Evolutionary conservation across 495 filamentous ascomycete genomes (phyloP).

Genomic region (Hypoxylon lenormandii): DNA sequence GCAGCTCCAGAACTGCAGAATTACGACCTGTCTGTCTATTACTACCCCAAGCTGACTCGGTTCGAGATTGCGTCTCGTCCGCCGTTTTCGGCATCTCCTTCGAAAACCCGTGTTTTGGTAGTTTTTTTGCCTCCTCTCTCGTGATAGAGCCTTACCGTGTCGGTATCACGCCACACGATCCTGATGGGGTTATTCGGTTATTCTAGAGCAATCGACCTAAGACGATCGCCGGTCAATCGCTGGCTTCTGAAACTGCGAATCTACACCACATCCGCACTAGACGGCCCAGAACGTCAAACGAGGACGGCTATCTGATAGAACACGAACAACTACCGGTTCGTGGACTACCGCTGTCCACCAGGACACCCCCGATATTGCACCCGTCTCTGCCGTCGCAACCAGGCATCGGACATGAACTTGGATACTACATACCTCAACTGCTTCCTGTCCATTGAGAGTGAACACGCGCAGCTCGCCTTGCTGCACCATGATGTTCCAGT

Average conservation of each 20-base stretch:
- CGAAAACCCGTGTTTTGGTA: background rate
- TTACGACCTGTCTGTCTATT: background rate
- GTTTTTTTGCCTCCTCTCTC: constrained; percentile 10
- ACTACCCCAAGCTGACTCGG: constrained; percentile 39
- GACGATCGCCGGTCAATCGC: constrained; percentile 30
- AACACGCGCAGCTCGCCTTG: constrained; percentile 36
- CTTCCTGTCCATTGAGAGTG: constrained; percentile 31
- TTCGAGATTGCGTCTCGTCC: constrained; percentile 22
- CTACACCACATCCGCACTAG: constrained; percentile 28
- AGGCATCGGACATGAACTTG: constrained; percentile 33
- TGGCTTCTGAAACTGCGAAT: constrained; percentile 12
- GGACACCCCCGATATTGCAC: constrained; percentile 27
- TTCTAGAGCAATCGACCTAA: constrained; percentile 28
- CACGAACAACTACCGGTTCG: constrained; percentile 32
- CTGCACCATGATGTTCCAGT: constrained; percentile 7
- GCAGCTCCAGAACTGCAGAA: background rate
- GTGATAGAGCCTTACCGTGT: background rate
- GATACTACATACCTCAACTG: constrained; percentile 24
- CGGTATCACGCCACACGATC: constrained; percentile 40
- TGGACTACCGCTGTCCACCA: constrained; percentile 19
- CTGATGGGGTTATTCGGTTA: constrained; percentile 14
- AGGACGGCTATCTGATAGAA: constrained; percentile 16
- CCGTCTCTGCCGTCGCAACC: constrained; percentile 3
- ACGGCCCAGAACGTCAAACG: constrained; percentile 37
- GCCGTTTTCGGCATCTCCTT: constrained; percentile 44